Conservation (phyloP, 371 early-diverging fungal species). For the Zychaea mexicana region DNA sequence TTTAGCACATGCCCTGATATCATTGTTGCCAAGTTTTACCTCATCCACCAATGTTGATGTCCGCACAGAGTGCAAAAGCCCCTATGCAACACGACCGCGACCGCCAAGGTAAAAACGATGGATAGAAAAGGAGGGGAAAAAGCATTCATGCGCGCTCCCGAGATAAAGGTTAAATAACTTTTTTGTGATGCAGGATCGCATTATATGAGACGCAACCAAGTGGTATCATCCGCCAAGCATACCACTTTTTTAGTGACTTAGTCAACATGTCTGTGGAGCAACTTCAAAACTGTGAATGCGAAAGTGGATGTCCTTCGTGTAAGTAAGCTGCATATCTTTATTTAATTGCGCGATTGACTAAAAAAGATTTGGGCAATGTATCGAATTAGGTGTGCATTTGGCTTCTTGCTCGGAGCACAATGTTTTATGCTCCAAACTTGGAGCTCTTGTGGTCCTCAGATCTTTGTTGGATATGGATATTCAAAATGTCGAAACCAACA, state of each 20-base stretch:
- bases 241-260: slow-evolving; percentile 34
- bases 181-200: slow-evolving; percentile 21
- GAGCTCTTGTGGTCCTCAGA: slow-evolving; percentile 24
- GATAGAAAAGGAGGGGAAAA: neutral
- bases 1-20: slow-evolving; percentile 43
- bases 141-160: neutral
- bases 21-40: slow-evolving; percentile 32
- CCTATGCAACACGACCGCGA: slow-evolving; percentile 40
- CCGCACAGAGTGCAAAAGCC: slow-evolving; percentile 51
- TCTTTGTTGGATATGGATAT: slow-evolving; percentile 6
- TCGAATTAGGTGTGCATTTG: slow-evolving; percentile 39
- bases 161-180: neutral
- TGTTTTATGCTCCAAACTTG: slow-evolving; percentile 37
- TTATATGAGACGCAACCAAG: slow-evolving; percentile 49
- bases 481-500: neutral
- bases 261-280: slow-evolving; percentile 23
- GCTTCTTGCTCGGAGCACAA: slow-evolving; percentile 46
- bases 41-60: slow-evolving; percentile 26
- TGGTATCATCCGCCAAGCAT: slow-evolving; percentile 35
- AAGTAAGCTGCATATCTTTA: slow-evolving; percentile 17
- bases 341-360: neutral
- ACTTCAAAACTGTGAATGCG: slow-evolving; percentile 38
- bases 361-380: neutral
- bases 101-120: slow-evolving; percentile 26
- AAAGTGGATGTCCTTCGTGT: slow-evolving; percentile 47